These are phyloP conservation scores for Kodamaea plutei DNA, from an alignment of 1,139 yeast genomes.

Conservation along the genomic window DNA sequence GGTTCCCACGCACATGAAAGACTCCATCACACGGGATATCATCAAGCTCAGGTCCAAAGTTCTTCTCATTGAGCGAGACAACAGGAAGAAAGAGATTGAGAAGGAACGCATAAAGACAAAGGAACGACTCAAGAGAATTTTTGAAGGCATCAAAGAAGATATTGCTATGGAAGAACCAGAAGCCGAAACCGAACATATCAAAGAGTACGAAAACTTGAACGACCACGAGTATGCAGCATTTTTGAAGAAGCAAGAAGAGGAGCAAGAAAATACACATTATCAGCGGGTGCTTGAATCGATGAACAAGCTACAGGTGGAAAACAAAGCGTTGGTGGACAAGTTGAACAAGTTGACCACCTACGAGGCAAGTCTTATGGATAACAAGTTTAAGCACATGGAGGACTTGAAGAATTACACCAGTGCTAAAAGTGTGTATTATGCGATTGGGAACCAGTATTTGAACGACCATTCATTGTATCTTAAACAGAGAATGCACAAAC, in stretches of 20 bases:
- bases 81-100: constrained; percentile 48
- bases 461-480: constrained; percentile 37
- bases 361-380: constrained; percentile 32
- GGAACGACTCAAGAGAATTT: constrained; percentile 46
- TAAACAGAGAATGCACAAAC: constrained; percentile 27
- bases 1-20: constrained; percentile 56
- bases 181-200: too few relatives aligned
- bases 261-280: constrained; percentile 19
- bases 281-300: constrained; percentile 14
- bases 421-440: constrained; percentile 2
- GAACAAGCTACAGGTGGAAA: constrained; percentile 19
- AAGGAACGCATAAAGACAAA: constrained; percentile 52
- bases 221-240: constrained; percentile 34
- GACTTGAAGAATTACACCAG: constrained; percentile 18
- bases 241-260: constrained; percentile 15
- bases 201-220: constrained; percentile 25
- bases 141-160: constrained; percentile 48
- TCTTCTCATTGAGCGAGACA: constrained; percentile 52
- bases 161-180: constrained; percentile 29
- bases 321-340: constrained; percentile 13
- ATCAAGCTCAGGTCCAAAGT: constrained; percentile 61
- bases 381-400: constrained; percentile 34
- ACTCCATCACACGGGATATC: constrained; percentile 55
- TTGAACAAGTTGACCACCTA: constrained; percentile 22
- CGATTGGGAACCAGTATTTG: constrained; percentile 21